Evolutionary conservation across 2,329 filamentous ascomycete species (phyloP).

Genomic region (Fusarium guadeloupense): DNA sequence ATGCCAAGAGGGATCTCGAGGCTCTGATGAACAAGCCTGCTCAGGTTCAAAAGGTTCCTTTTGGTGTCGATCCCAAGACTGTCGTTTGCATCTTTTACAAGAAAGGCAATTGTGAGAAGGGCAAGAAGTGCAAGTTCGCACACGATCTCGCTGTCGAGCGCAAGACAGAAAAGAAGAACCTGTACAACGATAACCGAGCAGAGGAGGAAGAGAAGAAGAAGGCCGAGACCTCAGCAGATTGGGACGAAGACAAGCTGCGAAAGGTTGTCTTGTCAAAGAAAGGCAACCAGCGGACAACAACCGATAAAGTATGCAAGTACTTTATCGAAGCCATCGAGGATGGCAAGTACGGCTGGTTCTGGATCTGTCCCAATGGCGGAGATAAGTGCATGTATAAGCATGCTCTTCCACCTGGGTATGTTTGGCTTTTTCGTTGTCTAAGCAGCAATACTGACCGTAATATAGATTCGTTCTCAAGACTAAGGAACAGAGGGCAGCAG

Average conservation of each 20-base stretch:
- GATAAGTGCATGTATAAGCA: slow-evolving; percentile 99
- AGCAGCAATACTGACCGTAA: slow-evolving; percentile 36
- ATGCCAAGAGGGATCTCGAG: slow-evolving; percentile 81
- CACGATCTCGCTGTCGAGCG: slow-evolving; percentile 90
- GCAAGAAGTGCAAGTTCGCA: slow-evolving; percentile 96
- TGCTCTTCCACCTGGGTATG: slow-evolving; percentile 90
- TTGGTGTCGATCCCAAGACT: slow-evolving; percentile 97
- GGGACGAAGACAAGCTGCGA: slow-evolving; percentile 96
- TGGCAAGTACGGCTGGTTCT: slow-evolving; percentile 99
- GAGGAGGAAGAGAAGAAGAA: slow-evolving; percentile 80
- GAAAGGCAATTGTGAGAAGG: slow-evolving; percentile 97
- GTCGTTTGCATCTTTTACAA: slow-evolving; percentile 97
- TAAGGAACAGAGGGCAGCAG: slow-evolving; percentile 92
- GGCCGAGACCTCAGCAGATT: slow-evolving; percentile 91
- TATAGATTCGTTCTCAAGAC: slow-evolving; percentile 93
- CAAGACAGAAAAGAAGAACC: slow-evolving; percentile 89
- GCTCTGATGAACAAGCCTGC: slow-evolving; percentile 89
- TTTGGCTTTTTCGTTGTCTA: slow-evolving; percentile 38
- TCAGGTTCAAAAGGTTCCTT: slow-evolving; percentile 96
- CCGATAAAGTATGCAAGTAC: slow-evolving; percentile 99
- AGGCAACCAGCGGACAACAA: slow-evolving; percentile 93
- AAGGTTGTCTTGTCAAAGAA: slow-evolving; percentile 95
- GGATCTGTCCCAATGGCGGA: slow-evolving; percentile 94
- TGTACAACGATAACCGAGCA: slow-evolving; percentile 86
- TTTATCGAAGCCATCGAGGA: slow-evolving; percentile 98